These are phyloP conservation scores for Alectoria sarmentosa DNA, from an alignment of 495 filamentous ascomycete genomes.

Conservation along the genomic window DNA sequence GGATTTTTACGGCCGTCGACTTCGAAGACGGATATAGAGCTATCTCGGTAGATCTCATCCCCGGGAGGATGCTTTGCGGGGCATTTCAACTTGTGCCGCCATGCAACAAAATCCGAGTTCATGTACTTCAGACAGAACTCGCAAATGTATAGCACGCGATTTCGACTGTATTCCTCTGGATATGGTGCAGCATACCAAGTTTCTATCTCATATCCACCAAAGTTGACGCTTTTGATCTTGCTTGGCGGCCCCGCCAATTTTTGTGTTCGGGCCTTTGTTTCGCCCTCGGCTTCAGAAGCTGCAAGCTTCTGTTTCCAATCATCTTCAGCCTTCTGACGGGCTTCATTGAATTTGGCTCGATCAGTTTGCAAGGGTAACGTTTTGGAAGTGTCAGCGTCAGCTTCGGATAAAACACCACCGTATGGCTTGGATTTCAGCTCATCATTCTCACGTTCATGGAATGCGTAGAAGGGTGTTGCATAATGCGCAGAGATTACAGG, in stretches of 20 bases:
- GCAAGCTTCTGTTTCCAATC: slow-evolving; percentile 68
- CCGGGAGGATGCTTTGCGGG: slow-evolving; percentile 93
- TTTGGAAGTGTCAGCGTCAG: slow-evolving; percentile 83
- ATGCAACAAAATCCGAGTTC: slow-evolving; percentile 96
- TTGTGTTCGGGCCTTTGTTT: slow-evolving; percentile 42
- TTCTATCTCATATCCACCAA: slow-evolving; percentile 94
- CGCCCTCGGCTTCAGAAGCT: slow-evolving; percentile 40
- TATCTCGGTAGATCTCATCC: slow-evolving; percentile 96
- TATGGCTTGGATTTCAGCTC: slow-evolving; percentile 91
- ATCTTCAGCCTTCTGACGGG: slow-evolving; percentile 81
- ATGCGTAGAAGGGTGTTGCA: slow-evolving; percentile 71
- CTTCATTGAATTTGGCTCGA: slow-evolving; percentile 76
- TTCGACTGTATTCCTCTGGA: slow-evolving; percentile 95
- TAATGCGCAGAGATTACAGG: slow-evolving; percentile 46
- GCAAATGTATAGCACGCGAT: slow-evolving; percentile 92
- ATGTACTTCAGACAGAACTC: slow-evolving; percentile 99
- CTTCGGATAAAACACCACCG: slow-evolving; percentile 82
- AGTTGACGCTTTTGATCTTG: slow-evolving; percentile 97
- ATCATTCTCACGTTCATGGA: slow-evolving; percentile 80
- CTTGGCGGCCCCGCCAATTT: slow-evolving; percentile 82
- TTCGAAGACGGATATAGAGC: slow-evolving; percentile 90
- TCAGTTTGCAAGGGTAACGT: slow-evolving; percentile 76
- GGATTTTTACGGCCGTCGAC: slow-evolving; percentile 96
- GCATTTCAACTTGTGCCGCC: slow-evolving; percentile 97
- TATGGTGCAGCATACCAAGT: slow-evolving; percentile 99